Evolutionary conservation across 163 green algal species (phyloP), one percentile per base, ranked within the genome.

Genomic region (Scenedesmus sp.): DNA sequence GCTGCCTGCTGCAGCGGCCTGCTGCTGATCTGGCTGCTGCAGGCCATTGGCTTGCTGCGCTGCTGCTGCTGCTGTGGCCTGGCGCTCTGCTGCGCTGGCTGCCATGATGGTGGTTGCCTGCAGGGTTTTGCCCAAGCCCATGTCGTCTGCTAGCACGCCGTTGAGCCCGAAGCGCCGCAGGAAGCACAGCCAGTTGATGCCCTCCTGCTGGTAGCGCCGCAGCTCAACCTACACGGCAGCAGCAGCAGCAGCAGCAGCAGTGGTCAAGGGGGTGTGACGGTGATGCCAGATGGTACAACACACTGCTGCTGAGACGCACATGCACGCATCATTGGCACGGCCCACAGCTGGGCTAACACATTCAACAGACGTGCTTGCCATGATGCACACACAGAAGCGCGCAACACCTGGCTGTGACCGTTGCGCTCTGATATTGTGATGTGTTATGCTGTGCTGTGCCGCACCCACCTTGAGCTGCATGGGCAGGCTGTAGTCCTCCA

Each of bases 101-200:
- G 96, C 97, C 73, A 99, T 96, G 66, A 99, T 98, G 91, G 95
- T 95, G 7, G 94, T 96, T 12, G 95, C 94, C 91, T 98, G 98
- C 86, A 99, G 94, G 34, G 97, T 99, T 98, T 97, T 96, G 55
- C 97, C 97, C 5, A 98, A 94, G 12, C 97, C 97, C 98, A 99
- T 99, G 94, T 99, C 98, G 90, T 99, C 98, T 26, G 97, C 98
- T 74, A 99, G 95, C 26, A 99, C 95, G 55, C 98, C 98, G 93
- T 99, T 98, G 87, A 99, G 95, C 18, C 97, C 97, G 92, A 98
- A 99, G 67, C 96, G 94, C 6, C 95, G 96, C 94, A 99, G 96
- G 93, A 99, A 99, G 10, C 97, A 97, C 56, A 99, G 97, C 98
- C 98, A 99, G 95, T 97, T 98, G 87, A 99, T 96, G 90, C 98